A percentile compares a stretch with the other conserved stretches of the same genome.
phyloP scores from a whole-genome alignment of 2,329 filamentous ascomycete genomes.

The Cladophialophora psammophila region DNA sequence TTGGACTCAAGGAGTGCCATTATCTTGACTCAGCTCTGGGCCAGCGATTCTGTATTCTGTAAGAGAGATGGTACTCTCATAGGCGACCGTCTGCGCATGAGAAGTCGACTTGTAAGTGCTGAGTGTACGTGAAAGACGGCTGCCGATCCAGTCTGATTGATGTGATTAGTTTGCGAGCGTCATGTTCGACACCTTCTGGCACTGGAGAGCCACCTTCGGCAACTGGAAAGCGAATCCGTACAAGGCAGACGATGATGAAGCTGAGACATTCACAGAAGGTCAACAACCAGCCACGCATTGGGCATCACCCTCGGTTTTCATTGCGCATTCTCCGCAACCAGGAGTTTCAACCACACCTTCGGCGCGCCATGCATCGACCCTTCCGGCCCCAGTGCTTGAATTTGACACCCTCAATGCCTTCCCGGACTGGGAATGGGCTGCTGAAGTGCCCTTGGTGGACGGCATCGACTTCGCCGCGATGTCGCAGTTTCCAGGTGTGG shows the following conservation, averaged over 20 bases:
- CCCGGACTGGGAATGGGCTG: conserved; percentile 25
- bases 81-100: conserved; percentile 2
- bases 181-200: conserved; percentile 15
- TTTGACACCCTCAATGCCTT: conserved; percentile 18
- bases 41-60: conserved; percentile 15
- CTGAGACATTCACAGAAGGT: neutral
- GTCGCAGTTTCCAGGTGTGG: conserved; percentile 5
- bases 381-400: conserved; percentile 7
- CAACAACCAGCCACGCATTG: neutral
- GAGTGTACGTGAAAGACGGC: neutral
- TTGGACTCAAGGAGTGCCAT: conserved; percentile 8
- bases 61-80: conserved; percentile 11
- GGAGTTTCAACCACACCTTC: conserved; percentile 3
- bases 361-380: conserved; percentile 9
- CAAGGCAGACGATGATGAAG: conserved; percentile 15
- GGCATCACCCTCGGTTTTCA: conserved; percentile 1
- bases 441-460: conserved; percentile 15
- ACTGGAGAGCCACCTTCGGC: conserved; percentile 23
- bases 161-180: conserved; percentile 22
- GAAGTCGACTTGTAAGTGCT: conserved; percentile 22
- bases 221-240: conserved; percentile 12
- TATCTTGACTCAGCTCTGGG: conserved; percentile 27
- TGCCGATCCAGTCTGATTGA: neutral
- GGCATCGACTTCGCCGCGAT: conserved; percentile 3
- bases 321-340: neutral